Evolutionary conservation across 805 yeast species (phyloP).

Genomic region (Candida nonsorbophila): DNA sequence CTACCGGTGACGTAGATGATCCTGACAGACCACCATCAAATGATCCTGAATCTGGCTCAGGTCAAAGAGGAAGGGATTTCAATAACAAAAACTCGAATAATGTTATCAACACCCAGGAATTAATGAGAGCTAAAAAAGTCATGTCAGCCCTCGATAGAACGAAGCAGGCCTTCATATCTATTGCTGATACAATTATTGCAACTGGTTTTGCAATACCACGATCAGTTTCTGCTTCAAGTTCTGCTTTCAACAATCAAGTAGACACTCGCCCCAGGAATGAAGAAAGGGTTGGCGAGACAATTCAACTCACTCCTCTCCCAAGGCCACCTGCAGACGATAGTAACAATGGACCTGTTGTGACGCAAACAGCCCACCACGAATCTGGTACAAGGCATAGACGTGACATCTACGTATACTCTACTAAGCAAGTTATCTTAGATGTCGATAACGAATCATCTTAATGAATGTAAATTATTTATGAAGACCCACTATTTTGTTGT

Average conservation of each 20-base stretch:
- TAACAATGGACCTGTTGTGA: not conserved
- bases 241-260: conserved; percentile 2
- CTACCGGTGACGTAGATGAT: conserved; percentile 2
- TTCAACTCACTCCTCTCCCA: not conserved
- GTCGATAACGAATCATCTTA: conserved; percentile 14
- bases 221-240: conserved; percentile 34
- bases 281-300: not conserved
- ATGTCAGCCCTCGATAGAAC: conserved; percentile 14
- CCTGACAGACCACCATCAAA: not conserved
- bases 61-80: not conserved
- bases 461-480: not conserved
- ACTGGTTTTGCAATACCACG: conserved; percentile 56
- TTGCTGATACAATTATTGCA: conserved; percentile 51
- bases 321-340: not conserved
- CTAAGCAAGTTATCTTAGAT: conserved; percentile 28
- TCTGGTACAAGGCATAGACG: conserved; percentile 14
- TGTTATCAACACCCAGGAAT: conserved; percentile 1
- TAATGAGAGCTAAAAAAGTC: conserved; percentile 2
- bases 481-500: not conserved
- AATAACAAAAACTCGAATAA: no score
- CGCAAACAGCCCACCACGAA: conserved; percentile 2
- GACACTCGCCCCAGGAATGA: conserved; percentile 1
- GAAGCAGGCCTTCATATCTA: conserved; percentile 33
- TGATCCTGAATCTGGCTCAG: not conserved
- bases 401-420: conserved; percentile 34